These are phyloP conservation scores for Holtermannia corniformis DNA, from an alignment of 768 basidiomycete genomes.

Conservation along the genomic window DNA sequence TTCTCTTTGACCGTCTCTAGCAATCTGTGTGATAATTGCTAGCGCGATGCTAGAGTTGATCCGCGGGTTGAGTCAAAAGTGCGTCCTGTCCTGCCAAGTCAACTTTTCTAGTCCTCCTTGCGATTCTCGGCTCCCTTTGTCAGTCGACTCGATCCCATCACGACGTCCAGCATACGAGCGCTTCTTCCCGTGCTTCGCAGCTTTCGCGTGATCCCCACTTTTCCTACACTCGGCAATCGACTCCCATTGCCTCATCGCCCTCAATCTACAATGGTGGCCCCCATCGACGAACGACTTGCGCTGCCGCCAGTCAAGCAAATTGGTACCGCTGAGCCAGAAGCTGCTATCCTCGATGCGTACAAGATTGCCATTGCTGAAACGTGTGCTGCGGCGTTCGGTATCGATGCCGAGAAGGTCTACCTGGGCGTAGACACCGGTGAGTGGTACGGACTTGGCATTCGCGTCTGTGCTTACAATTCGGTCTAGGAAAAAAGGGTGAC, in stretches of 20 bases:
- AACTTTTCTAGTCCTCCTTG: too few species aligned
- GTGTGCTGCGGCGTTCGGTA: slow-evolving; percentile 30
- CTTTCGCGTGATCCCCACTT: too few species aligned
- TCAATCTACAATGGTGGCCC: neutral
- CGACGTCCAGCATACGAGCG: neutral
- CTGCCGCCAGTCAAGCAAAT: slow-evolving; percentile 24
- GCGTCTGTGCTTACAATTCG: neutral
- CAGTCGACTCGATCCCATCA: too few species aligned
- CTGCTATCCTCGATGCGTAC: slow-evolving; percentile 28
- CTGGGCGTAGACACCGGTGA: slow-evolving; percentile 65
- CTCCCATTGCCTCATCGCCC: neutral
- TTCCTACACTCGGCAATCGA: neutral
- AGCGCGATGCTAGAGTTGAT: too few species aligned
- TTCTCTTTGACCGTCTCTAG: too few species aligned
- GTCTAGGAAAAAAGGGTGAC: slow-evolving; percentile 73
- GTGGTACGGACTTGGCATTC: too few species aligned
- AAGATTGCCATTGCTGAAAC: slow-evolving; percentile 30
- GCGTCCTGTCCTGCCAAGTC: too few species aligned
- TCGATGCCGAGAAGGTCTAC: slow-evolving; percentile 62
- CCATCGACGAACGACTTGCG: slow-evolving; percentile 15
- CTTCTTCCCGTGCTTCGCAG: neutral
- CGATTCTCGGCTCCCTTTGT: too few species aligned
- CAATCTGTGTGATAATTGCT: too few species aligned
- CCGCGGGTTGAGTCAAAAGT: too few species aligned
- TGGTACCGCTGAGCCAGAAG: slow-evolving; percentile 12